phyloP scores from a whole-genome alignment of 768 basidiomycete species.

The Lentinula lateritia region DNA sequence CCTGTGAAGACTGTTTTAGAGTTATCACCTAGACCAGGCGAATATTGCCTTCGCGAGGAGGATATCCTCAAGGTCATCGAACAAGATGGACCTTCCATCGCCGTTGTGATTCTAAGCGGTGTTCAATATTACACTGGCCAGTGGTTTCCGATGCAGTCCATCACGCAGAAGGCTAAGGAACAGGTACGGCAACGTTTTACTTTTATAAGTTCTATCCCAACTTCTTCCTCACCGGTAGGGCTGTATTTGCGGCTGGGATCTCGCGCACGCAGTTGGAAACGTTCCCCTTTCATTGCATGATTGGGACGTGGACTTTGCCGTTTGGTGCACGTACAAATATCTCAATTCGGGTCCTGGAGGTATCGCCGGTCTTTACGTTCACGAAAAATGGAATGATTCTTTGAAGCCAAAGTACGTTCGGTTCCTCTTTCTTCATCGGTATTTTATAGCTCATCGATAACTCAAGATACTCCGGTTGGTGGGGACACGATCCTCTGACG shows the following conservation, averaged over 20 bases:
- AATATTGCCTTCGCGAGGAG: conserved; percentile 79
- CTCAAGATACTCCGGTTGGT: conserved; percentile 88
- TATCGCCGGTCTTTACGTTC: conserved; percentile 92
- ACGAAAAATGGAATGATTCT: conserved; percentile 70
- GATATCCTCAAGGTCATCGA: conserved; percentile 80
- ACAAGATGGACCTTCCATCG: conserved; percentile 69
- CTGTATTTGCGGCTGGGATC: conserved; percentile 92
- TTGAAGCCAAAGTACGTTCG: conserved; percentile 56
- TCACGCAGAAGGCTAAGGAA: conserved; percentile 80
- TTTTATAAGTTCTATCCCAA: not conserved
- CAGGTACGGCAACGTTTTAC: conserved; percentile 45
- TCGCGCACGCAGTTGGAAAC: conserved; percentile 94
- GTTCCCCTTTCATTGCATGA: conserved; percentile 85
- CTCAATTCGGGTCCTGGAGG: conserved; percentile 95
- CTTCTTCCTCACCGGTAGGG: conserved; percentile 45
- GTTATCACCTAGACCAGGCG: conserved; percentile 74
- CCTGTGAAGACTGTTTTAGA: conserved; percentile 71
- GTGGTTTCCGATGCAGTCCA: conserved; percentile 79
- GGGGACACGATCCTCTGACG: conserved; percentile 87
- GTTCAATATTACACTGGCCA: conserved; percentile 99
- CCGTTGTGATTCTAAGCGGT: conserved; percentile 88
- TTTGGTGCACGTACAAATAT: conserved; percentile 99
- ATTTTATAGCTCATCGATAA: conserved; percentile 13
- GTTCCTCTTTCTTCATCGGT: conserved; percentile 10
- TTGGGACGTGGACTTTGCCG: conserved; percentile 96